These are phyloP conservation scores for Aureobasidium sp. DNA, from an alignment of 2,329 filamentous ascomycete species.

Conservation along the genomic window DNA sequence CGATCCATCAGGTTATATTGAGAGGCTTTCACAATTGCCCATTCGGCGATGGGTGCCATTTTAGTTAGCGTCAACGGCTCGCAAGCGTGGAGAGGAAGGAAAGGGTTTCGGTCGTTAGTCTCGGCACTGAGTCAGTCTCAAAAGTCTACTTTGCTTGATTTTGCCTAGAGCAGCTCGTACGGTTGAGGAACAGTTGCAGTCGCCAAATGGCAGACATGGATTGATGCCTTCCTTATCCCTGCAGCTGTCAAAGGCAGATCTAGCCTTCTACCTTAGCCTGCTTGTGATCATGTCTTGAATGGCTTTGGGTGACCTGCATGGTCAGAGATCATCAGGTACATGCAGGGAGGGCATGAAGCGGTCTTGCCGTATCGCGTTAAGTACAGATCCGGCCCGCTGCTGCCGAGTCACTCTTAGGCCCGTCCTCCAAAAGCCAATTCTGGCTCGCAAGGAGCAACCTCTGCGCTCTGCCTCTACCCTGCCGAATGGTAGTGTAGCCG, in stretches of 20 bases:
- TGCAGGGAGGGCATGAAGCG: slow-evolving; percentile 2
- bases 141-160: background rate
- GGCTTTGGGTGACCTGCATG: slow-evolving; percentile 9
- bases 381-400: slow-evolving; percentile 9
- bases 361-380: slow-evolving; percentile 1
- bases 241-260: slow-evolving; percentile 3
- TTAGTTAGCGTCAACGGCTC: slow-evolving; percentile 13
- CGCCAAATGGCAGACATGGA: background rate
- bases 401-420: slow-evolving; percentile 8
- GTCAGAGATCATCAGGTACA: slow-evolving; percentile 14
- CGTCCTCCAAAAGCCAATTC: slow-evolving; percentile 5
- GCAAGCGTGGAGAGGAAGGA: slow-evolving; percentile 6
- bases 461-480: background rate
- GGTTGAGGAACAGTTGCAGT: background rate
- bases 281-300: background rate
- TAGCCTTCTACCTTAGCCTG: background rate
- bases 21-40: slow-evolving; percentile 10
- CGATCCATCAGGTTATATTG: slow-evolving; percentile 3
- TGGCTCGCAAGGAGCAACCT: slow-evolving; percentile 5
- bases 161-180: background rate
- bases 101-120: slow-evolving; percentile 10
- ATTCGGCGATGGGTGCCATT: slow-evolving; percentile 4
- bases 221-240: background rate
- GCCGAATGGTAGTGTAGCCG: slow-evolving; percentile 8
- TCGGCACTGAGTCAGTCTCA: slow-evolving; percentile 10